These are phyloP conservation scores for Cladobotryum protrusum DNA, from an alignment of 2,329 filamentous ascomycete genomes.

Conservation along the genomic window DNA sequence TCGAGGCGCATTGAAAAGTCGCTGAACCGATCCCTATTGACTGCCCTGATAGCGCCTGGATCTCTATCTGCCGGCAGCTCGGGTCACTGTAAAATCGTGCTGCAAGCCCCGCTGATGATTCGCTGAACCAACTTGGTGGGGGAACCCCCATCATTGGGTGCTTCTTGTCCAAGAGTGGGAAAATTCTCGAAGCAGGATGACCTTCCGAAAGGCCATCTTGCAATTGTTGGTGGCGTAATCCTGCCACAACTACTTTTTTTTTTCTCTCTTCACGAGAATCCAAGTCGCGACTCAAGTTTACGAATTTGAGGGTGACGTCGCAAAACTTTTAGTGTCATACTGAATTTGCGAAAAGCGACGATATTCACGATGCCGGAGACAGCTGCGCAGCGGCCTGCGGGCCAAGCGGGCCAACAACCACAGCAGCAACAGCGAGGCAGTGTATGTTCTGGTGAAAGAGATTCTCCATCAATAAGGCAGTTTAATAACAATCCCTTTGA, in stretches of 20 bases:
- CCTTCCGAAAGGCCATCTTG: conserved; percentile 10
- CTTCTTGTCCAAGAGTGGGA: not conserved
- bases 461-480: not conserved
- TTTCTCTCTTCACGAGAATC: not conserved
- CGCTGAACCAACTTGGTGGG: conserved; percentile 5
- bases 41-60: too few species aligned
- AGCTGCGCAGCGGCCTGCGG: conserved; percentile 19
- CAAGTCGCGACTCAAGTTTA: not conserved
- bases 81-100: conserved; percentile 5
- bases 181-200: not conserved
- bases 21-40: too few species aligned
- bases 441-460: not conserved
- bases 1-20: too few species aligned
- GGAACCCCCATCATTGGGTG: not conserved
- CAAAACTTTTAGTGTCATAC: not conserved
- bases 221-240: conserved; percentile 2
- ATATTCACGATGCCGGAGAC: conserved; percentile 21
- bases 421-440: conserved; percentile 11
- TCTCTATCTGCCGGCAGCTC: not conserved
- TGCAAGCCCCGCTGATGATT: conserved; percentile 6
- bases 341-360: not conserved
- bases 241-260: not conserved
- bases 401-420: conserved; percentile 20
- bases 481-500: not conserved
- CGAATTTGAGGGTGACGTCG: not conserved